A percentile compares a stretch with the other conserved stretches of the same genome.
phyloP scores from a whole-genome alignment of 768 basidiomycete genomes.

The Lentinula lateritia region DNA sequence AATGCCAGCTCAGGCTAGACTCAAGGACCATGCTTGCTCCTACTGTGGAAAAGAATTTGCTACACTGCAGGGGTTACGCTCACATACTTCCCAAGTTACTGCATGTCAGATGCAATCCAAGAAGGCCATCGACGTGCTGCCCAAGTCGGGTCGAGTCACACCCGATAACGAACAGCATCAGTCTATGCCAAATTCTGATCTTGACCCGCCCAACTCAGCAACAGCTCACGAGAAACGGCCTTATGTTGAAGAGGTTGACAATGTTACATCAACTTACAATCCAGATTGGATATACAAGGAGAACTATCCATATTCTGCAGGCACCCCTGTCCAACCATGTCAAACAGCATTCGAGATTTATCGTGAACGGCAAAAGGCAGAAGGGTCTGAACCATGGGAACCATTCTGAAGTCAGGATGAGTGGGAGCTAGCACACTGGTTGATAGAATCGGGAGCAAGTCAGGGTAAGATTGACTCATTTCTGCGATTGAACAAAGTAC shows the following conservation, averaged over 20 bases:
- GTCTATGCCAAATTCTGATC: too few species aligned
- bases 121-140: too few species aligned
- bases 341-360: conserved; percentile 11
- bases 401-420: conserved; percentile 24
- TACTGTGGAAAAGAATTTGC: too few species aligned
- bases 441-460: conserved; percentile 19
- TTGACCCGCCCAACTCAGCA: too few species aligned
- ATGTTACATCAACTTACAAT: neutral
- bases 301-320: neutral
- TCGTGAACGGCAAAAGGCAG: conserved; percentile 4
- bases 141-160: too few species aligned
- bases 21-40: too few species aligned
- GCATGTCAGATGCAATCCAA: too few species aligned
- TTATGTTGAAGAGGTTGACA: neutral
- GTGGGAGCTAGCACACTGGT: conserved; percentile 26
- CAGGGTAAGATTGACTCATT: conserved; percentile 23
- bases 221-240: neutral
- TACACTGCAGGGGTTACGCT: too few species aligned
- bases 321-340: neutral
- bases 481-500: conserved; percentile 21
- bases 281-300: neutral
- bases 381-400: conserved; percentile 12
- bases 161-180: too few species aligned
- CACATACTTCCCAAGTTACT: too few species aligned
- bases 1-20: too few species aligned